Base-by-base conservation (phyloP, 192 early-diverging fungal species). In the Entomortierella chlamydospora region DNA sequence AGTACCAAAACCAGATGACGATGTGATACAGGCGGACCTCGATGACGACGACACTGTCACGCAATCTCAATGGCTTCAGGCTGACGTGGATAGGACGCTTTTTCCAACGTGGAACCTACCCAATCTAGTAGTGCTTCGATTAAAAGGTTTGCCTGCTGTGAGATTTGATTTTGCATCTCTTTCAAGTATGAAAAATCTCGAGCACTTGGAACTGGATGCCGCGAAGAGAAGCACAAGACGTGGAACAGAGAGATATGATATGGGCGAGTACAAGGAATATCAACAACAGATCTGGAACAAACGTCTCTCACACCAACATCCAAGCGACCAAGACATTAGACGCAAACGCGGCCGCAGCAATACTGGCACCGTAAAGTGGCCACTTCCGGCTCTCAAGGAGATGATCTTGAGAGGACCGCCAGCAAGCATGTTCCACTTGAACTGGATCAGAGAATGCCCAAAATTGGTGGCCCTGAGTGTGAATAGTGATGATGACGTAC, bases 161-260 rank as follows among this genome's bases (percentile, higher is more conserved):
- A 42, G 45, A 1, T 73, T 73, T 53, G 61, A 73, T 28, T 64
- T 65, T 13, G 56, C 47, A 22, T 73, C 71, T 0, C 52, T 72
- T 29, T 53, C 57, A 3, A 18, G 12, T 23, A 72, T 72, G 70
- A 7, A 15, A 1, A 29, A 33, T 26, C 45, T 63, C 22, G 42
- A 58, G 17, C 8, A 13, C 18, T 39, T 72, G 23, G 25, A 0
- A 0, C 13, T 72, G 45, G 43, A 52, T n/a, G n/a, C n/a, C n/a
- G n/a, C n/a, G n/a, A n/a, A n/a, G n/a, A n/a, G n/a, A n/a, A n/a
- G n/a, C n/a, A n/a, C n/a, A n/a, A n/a, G n/a, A n/a, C n/a, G n/a
- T n/a, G n/a, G n/a, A n/a, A n/a, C n/a, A n/a, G n/a, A n/a, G n/a
- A n/a, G n/a, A n/a, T n/a, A n/a, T n/a, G n/a, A n/a, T n/a, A n/a